Base-by-base conservation (phyloP, 2,329 filamentous ascomycete species). In the Elsinoe batatas region DNA sequence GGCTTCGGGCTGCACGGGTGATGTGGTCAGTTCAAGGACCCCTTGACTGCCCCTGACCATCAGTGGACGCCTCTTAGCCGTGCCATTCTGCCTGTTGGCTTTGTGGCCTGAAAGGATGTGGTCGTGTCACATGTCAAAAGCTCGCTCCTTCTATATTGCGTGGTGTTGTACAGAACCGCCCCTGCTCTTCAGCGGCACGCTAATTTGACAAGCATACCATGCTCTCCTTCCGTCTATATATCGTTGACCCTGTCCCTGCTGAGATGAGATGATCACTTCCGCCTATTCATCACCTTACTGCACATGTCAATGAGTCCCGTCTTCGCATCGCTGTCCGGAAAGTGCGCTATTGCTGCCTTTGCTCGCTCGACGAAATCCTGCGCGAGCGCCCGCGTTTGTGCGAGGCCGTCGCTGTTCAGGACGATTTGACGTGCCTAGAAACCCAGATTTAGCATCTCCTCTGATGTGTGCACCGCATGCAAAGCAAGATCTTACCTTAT, bases 301-400 rank as follows among this genome's bases (percentile, higher is more conserved):
- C 90, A 94, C 88, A 97, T 96, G 66, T 96, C 89, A 44, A 95
- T 76, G 38, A 98, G 76, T 0, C 91, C 91, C 30, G 86, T 81
- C 75, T 95, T 97, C 57, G 93, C 93, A 61, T 97, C 91, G 68
- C 90, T 91, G n/a, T 91, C 85, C 5, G 93, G 93, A 71, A 98
- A 95, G 44, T 76, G 74, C 60, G 80, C 78, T 64, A 98, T 87
- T n/a, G 91, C 88, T 4, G 82, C 79, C 58, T 95, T 87, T 26
- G 93, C 93, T 67, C 88, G 88, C 66, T 93, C 85, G 37, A 87
- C 85, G 69, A 95, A 98, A 64, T 94, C 87, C 68, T 95, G 85
- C 1, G 93, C 93, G 30, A 98, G 77, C 6, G 85, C 88, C 63
- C 90, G 82, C 1, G 93, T 98, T 71, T 96, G 89, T 69, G 95